A percentile compares a stretch with the other conserved stretches of the same genome.
These are phyloP conservation scores for Lumnitzera littorea DNA, from an alignment of 345 rosid species.

Conservation along the genomic window DNA sequence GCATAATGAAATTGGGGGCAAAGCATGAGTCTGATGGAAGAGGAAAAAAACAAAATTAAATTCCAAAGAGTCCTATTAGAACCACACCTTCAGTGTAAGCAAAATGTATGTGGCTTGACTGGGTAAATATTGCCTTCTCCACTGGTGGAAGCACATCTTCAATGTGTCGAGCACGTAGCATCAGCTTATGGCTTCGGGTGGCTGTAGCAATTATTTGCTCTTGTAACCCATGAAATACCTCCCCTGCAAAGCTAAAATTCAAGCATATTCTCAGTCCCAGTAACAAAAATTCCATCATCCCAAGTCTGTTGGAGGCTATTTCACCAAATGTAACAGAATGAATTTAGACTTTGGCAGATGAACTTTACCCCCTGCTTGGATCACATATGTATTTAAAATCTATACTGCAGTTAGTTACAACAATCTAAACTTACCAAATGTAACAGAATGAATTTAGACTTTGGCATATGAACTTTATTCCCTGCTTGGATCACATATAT, in stretches of 20 bases:
- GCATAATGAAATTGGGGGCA: not conserved
- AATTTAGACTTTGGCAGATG: no score
- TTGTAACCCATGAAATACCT: constrained; percentile 81
- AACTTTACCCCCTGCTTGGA: no score
- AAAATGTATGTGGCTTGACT: constrained; percentile 71
- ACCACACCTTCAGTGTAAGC: constrained; percentile 73
- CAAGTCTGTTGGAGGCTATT: not conserved
- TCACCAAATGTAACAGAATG: not conserved
- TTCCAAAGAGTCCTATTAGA: constrained; percentile 7
- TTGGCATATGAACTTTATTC: no score
- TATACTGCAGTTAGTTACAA: no score
- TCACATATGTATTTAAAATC: no score
- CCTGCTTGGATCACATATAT: no score
- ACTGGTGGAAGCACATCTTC: constrained; percentile 68
- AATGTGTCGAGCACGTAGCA: constrained; percentile 51
- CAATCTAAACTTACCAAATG: no score
- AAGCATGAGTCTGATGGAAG: not conserved
- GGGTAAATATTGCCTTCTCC: constrained; percentile 66
- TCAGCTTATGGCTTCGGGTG: constrained; percentile 69
- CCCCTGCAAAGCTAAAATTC: constrained; percentile 61
- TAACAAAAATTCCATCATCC: not conserved
- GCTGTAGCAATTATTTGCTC: constrained; percentile 67
- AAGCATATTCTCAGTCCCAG: not conserved
- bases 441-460: no score
- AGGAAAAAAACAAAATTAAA: not conserved